Evolutionary conservation across 2,329 filamentous ascomycete genomes (phyloP), one percentile per base, ranked within the genome.

Genomic region (Neofusicoccum cordaticola): DNA sequence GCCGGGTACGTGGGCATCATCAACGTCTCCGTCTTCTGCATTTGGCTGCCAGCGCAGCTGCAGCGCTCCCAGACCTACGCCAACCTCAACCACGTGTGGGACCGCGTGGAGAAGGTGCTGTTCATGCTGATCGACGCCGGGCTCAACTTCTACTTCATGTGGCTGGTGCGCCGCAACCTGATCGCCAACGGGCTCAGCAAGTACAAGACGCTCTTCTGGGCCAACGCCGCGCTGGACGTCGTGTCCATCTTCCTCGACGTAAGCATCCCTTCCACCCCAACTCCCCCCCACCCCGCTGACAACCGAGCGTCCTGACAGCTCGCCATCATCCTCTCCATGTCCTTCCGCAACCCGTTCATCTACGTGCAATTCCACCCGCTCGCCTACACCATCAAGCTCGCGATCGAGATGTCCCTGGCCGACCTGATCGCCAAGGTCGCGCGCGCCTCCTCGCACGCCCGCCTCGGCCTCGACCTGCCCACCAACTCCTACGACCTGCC

Each of bases 11-110:
- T 72, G 27, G 67, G 69, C 9, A 22, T 71, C 22, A 70, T 75
- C 64, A 75, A 75, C 39, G 70, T 75, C 35, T 69, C 70, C 31
- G 72, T 74, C 2, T 74, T 70, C 50, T 66, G 66, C 27, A 67
- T 74, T 50, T 74, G 72, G 72, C 70, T 74, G 27, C 71, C 72
- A 7, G 71, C 72, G 7, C 71, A 69, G 44, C 66, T 74, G 42
- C 68, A 73, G 51, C 71, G 71, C 69, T 58, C 1, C 4, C 8
- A 35, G 31, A 69, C 69, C 39, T 73, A 67, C 64, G 64, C 72
- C n/a, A 62, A 66, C 9, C 47, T 71, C 27, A 74, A 74, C 67
- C 71, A 78, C 0, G 72, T 82, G 27, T 86, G 83, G 84, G 84
- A 86, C 58, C 80, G 83, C 27, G 73, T 70, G 1, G 72, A 74